Base-by-base conservation (phyloP, 1,284 basidiomycete species). In the Cutaneotrichosporon cyanovorans region DNA sequence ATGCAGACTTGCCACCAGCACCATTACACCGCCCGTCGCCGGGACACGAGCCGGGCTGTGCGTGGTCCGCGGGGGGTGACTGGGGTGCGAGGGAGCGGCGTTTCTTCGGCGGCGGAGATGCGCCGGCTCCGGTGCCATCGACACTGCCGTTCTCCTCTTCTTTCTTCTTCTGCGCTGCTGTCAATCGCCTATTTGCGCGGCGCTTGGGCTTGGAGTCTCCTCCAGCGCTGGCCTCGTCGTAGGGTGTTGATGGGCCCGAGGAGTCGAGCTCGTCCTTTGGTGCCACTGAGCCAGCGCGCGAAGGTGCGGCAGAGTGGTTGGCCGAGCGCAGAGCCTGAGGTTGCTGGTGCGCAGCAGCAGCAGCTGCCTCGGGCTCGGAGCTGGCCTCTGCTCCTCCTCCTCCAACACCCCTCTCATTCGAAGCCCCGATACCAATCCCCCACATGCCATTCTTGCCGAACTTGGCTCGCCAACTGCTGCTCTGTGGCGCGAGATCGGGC, bases 21-120 rank as follows among this genome's bases (percentile, higher is more conserved):
- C 91, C 91, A 73, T 96, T 88, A 73, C 91, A 96, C 57, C 87
- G 80, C 32, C 91, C 91, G 72, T 92, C 91, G 49, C 91, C 91
- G 6, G 91, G 91, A 70, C 91, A 96, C 16, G 89, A 89, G 40
- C 90, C 86, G 5, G 61, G 65, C 19, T 54, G 47, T 8, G 60
- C 62, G 3, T 59, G 52, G 3, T 60, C 53, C 11, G 31, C 37
- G 9, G 56, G 50, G 4, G 59, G 55, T 2, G 66, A 58, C 10
- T 63, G 61, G 15, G 61, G 57, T 12, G 58, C 39, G 11, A 28
- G 25, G 7, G 62, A 50, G 33, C 53, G 51, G 28, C 53, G 25
- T 46, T 48, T 55, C 45, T 51, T 51, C 0, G 47, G 20, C 2
- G 47, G 39, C n/a, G n/a, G n/a, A n/a, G n/a, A n/a, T n/a, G n/a